These are phyloP conservation scores for Ceratocystis harringtonii DNA, from an alignment of 2,329 filamentous ascomycete genomes.

Conservation along the genomic window DNA sequence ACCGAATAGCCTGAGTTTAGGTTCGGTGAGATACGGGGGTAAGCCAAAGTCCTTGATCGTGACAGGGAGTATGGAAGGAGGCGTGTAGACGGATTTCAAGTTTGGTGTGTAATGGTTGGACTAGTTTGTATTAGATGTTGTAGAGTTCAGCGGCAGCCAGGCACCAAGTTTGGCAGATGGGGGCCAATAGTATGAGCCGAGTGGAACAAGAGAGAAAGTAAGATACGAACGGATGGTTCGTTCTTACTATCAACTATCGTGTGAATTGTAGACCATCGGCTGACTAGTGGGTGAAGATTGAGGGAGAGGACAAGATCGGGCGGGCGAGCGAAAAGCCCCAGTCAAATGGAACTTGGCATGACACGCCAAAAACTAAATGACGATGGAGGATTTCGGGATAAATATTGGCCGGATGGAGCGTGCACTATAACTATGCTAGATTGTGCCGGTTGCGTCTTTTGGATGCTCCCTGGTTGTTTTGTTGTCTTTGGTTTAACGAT, in stretches of 20 bases:
- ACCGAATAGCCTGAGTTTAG: not conserved
- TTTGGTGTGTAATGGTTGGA: not conserved
- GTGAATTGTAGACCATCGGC: too few relatives aligned
- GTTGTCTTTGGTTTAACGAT: not conserved
- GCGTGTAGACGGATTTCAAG: not conserved
- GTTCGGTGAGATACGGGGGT: not conserved
- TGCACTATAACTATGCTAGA: not conserved
- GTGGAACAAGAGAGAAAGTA: not conserved
- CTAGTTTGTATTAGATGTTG: constrained; percentile 1
- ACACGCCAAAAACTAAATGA: constrained; percentile 1
- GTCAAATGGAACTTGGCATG: not conserved
- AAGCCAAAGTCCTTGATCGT: not conserved
- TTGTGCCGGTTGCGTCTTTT: too few relatives aligned
- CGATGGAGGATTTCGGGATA: constrained; percentile 5
- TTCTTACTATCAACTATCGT: too few relatives aligned
- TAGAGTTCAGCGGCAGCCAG: not conserved
- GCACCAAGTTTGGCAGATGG: not conserved
- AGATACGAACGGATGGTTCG: too few relatives aligned
- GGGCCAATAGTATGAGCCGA: too few relatives aligned
- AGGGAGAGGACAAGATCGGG: not conserved
- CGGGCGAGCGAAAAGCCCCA: not conserved
- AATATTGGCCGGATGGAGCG: constrained; percentile 3
- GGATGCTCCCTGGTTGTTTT: not conserved
- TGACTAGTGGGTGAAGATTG: too few relatives aligned
- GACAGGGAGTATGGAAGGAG: not conserved